Evolutionary conservation across 257 asterid genomes (phyloP).

Genomic region (Nicotiana attenuata): DNA sequence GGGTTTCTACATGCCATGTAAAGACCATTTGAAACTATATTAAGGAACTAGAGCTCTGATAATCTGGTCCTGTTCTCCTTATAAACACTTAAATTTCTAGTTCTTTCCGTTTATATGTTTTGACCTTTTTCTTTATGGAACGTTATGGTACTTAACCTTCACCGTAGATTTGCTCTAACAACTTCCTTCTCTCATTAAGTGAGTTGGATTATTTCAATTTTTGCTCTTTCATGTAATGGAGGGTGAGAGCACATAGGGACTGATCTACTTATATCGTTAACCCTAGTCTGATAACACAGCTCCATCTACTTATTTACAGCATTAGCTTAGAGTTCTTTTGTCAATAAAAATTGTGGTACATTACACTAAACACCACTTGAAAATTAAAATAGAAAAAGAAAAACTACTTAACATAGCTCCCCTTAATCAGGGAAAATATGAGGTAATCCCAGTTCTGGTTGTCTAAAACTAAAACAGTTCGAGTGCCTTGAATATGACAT

Average conservation of each 20-base stretch:
- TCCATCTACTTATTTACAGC: background rate
- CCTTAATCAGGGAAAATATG: background rate
- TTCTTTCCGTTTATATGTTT: background rate
- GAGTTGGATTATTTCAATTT: background rate
- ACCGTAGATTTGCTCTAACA: background rate
- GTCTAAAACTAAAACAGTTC: background rate
- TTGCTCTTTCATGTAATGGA: background rate
- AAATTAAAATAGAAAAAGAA: background rate
- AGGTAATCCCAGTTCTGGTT: background rate
- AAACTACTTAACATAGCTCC: background rate
- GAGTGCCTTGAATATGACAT: background rate
- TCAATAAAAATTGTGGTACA: background rate
- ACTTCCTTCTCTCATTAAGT: background rate
- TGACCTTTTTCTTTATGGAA: background rate
- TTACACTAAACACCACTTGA: background rate
- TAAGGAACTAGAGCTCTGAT: background rate
- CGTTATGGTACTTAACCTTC: background rate
- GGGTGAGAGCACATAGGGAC: background rate
- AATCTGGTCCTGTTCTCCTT: background rate
- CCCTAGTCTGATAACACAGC: background rate
- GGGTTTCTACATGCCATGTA: background rate
- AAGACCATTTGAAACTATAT: background rate
- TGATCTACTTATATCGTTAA: background rate
- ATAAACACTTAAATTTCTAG: background rate
- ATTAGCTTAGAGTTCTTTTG: background rate